Conservation (phyloP, 306 rosid species). For the Acacia confusa region DNA sequence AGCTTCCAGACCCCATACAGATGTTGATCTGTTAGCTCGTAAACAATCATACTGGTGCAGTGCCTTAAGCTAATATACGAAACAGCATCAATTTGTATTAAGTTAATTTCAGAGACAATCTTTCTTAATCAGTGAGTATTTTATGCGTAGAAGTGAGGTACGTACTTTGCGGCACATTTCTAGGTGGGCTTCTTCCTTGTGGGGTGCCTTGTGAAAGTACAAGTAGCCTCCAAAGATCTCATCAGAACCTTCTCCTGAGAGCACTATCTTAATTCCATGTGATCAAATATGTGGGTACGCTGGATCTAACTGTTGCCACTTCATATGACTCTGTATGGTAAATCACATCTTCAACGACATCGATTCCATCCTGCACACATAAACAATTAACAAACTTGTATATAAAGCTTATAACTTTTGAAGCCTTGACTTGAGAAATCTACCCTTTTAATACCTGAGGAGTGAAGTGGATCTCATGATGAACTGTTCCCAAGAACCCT, state of each 20-base stretch:
- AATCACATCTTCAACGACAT: constrained; percentile 90
- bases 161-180: constrained; percentile 93
- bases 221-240: constrained; percentile 91
- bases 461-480: constrained; percentile 80
- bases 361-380: constrained; percentile 74
- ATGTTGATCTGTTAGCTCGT: constrained; percentile 87
- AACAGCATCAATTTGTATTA: background rate
- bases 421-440: background rate
- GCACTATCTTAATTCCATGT: constrained; percentile 84
- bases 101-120: background rate
- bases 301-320: constrained; percentile 84
- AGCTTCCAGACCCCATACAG: constrained; percentile 81
- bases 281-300: constrained; percentile 94
- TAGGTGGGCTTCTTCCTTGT: constrained; percentile 84
- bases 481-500: constrained; percentile 80
- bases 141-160: constrained; percentile 7
- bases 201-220: constrained; percentile 94
- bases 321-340: constrained; percentile 92
- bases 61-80: constrained; percentile 61
- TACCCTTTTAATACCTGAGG: constrained; percentile 55
- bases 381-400: background rate
- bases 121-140: background rate
- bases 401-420: background rate
- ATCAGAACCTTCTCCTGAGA: constrained; percentile 95
- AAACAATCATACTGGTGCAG: constrained; percentile 83